Conservation (phyloP, 768 basidiomycete genomes). For the Paxillus involutus region DNA sequence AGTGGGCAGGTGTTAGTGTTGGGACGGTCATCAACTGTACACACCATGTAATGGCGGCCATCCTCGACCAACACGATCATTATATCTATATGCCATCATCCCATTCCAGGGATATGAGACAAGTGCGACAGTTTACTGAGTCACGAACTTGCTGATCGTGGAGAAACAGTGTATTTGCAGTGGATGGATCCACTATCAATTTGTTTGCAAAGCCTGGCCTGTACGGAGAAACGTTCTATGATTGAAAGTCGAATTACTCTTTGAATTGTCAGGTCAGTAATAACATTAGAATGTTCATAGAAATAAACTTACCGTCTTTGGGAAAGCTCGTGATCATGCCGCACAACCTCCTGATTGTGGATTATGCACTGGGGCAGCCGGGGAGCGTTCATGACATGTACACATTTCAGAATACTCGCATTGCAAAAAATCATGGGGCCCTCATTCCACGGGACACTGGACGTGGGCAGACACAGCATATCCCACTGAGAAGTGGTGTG, state of each 20-base stretch:
- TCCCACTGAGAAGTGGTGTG: not conserved
- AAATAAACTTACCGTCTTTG: not conserved
- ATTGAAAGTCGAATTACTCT: slow-evolving; percentile 16
- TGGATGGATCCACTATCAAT: slow-evolving; percentile 35
- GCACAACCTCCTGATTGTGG: slow-evolving; percentile 2
- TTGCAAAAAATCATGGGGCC: not conserved
- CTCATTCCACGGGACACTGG: slow-evolving; percentile 2
- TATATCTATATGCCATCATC: not conserved
- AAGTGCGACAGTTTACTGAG: not conserved
- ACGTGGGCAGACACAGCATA: slow-evolving; percentile 16
- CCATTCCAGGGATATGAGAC: not conserved
- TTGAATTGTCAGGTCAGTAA: slow-evolving; percentile 15
- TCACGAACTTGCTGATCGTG: slow-evolving; percentile 15
- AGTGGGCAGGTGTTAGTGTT: slow-evolving; percentile 9
- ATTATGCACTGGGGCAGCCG: slow-evolving; percentile 6
- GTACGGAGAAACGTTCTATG: slow-evolving; percentile 8
- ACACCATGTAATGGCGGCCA: not conserved
- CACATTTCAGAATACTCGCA: slow-evolving; percentile 1
- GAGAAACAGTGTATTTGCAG: slow-evolving; percentile 36
- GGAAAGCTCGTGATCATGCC: slow-evolving; percentile 3
- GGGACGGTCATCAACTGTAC: slow-evolving; percentile 2
- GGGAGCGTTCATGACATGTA: slow-evolving; percentile 10
- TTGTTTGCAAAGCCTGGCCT: slow-evolving; percentile 8
- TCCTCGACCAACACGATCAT: not conserved
- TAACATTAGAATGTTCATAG: too few relatives aligned